Evolutionary conservation across 768 basidiomycete genomes (phyloP).

Genomic region (Coprinopsis strossmayeri): DNA sequence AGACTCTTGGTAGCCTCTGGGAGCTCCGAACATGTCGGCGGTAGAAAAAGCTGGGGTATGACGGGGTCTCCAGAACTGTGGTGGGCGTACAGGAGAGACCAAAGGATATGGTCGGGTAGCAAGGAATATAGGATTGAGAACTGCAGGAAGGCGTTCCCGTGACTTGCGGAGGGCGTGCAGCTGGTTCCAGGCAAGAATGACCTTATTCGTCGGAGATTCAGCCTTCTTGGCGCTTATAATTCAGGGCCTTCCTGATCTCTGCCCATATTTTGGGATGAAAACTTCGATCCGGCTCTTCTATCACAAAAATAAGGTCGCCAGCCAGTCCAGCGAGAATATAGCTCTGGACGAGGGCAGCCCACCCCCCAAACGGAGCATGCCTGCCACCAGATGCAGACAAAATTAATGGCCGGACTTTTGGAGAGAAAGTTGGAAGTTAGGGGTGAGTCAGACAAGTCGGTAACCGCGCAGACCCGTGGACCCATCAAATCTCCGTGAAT

Average conservation of each 20-base stretch:
- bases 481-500: constrained; percentile 1
- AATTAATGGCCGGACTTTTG: neutral
- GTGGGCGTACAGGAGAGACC: constrained; percentile 10
- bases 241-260: constrained; percentile 11
- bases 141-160: constrained; percentile 19
- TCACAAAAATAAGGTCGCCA: too few species aligned
- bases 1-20: constrained; percentile 13
- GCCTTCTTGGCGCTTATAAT: constrained; percentile 11
- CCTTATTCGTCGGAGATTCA: constrained; percentile 15
- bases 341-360: too few species aligned
- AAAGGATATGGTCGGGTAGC: constrained; percentile 14
- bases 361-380: neutral
- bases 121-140: constrained; percentile 15
- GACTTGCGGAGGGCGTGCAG: constrained; percentile 23
- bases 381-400: neutral
- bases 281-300: constrained; percentile 2
- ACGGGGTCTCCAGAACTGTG: too few species aligned
- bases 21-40: constrained; percentile 20
- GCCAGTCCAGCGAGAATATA: too few species aligned
- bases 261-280: neutral
- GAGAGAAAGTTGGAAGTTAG: neutral
- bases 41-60: too few species aligned
- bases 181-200: constrained; percentile 14
- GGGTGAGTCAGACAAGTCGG: too few species aligned
- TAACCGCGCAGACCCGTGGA: neutral